These are phyloP conservation scores for Botrytis paeoniae DNA, from an alignment of 2,329 filamentous ascomycete species.

Conservation along the genomic window DNA sequence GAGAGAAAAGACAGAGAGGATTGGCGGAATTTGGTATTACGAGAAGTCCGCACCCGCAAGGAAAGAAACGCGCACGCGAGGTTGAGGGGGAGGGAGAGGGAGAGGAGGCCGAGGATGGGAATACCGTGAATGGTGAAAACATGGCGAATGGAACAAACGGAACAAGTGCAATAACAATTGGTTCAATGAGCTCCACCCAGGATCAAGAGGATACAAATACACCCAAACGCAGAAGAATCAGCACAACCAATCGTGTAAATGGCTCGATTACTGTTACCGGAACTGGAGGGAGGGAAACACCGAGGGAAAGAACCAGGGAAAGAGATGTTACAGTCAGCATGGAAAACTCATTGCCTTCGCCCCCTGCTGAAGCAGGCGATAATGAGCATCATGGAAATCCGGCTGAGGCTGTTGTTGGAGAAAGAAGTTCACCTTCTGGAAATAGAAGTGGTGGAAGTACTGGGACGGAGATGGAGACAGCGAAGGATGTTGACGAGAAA, in stretches of 20 bases:
- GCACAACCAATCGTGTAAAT: background rate
- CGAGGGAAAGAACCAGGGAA: background rate
- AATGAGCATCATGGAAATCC: background rate
- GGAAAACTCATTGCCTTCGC: slow-evolving; percentile 6
- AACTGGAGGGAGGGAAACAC: background rate
- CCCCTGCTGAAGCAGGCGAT: slow-evolving; percentile 3
- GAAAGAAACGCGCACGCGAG: background rate
- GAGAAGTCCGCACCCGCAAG: slow-evolving; percentile 1
- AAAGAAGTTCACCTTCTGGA: background rate
- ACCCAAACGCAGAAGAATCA: slow-evolving; percentile 4
- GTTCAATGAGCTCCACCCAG: background rate
- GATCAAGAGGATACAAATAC: background rate
- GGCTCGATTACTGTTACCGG: background rate
- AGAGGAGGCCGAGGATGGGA: background rate
- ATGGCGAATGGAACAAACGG: background rate
- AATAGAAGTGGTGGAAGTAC: background rate
- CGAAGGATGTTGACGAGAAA: background rate
- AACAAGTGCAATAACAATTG: background rate
- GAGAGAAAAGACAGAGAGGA: slow-evolving; percentile 4
- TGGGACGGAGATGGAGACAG: background rate
- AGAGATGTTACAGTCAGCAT: slow-evolving; percentile 6
- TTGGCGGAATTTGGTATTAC: slow-evolving; percentile 15
- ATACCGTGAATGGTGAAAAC: background rate
- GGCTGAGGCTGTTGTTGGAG: background rate
- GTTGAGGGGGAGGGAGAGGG: background rate